Percentiles rank a stretch among this genome's conserved stretches.
Evolutionary conservation across 208 protist genomes (phyloP).

Genomic region (Leishmania lainsoni): DNA sequence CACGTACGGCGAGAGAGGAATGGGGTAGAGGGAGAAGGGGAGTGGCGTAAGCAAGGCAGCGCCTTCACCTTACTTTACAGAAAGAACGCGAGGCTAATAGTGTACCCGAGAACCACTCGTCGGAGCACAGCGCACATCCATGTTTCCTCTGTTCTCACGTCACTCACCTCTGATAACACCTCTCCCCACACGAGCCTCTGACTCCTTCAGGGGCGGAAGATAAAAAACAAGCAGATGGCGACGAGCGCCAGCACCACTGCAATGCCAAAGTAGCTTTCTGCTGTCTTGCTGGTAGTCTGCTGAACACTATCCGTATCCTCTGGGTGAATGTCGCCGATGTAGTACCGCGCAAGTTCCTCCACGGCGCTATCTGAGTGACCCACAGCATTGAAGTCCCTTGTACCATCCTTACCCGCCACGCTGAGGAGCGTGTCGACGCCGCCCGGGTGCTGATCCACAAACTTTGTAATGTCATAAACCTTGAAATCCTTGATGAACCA

Average conservation of each 20-base stretch:
- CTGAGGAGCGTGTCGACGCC: slow-evolving; percentile 84
- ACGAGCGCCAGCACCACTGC: slow-evolving; percentile 46
- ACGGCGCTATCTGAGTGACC: slow-evolving; percentile 75
- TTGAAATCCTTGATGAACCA: slow-evolving; percentile 89
- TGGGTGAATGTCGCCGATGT: slow-evolving; percentile 78
- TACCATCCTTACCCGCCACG: slow-evolving; percentile 84
- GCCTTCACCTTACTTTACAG: neutral
- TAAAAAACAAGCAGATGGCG: slow-evolving; percentile 57
- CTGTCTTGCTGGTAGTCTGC: slow-evolving; percentile 19
- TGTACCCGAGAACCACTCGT: too few relatives aligned
- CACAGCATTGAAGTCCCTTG: slow-evolving; percentile 81
- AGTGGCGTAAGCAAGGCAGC: neutral
- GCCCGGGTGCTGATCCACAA: slow-evolving; percentile 90
- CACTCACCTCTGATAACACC: neutral
- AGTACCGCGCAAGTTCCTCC: slow-evolving; percentile 70
- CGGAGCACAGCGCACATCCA: neutral
- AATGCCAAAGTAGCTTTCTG: slow-evolving; percentile 48
- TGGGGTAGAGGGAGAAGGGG: neutral
- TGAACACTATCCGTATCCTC: slow-evolving; percentile 50
- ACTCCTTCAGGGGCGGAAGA: slow-evolving; percentile 39
- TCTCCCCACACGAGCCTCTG: neutral
- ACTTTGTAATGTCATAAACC: slow-evolving; percentile 88
- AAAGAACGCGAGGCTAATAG: neutral
- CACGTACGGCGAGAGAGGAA: neutral
- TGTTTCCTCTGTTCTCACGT: neutral